Conservation (phyloP, 2,329 filamentous ascomycete genomes). For the Aspergillus caelatus region DNA sequence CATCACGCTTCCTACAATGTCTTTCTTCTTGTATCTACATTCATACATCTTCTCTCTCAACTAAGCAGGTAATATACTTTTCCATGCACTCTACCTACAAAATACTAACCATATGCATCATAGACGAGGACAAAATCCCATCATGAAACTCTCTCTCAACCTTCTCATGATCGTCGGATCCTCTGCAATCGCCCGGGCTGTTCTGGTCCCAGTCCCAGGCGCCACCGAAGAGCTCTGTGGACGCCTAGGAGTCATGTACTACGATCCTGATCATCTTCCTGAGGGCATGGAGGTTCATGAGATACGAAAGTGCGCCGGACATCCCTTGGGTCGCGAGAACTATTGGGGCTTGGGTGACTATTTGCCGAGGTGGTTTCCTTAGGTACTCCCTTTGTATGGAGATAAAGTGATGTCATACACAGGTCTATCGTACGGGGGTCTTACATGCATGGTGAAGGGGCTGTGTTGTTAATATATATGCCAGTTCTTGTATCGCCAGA, state of each 20-base stretch:
- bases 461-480: no score
- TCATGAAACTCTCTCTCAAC: neutral
- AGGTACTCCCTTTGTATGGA: no score
- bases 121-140: neutral
- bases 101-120: neutral
- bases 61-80: neutral
- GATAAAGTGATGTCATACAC: no score
- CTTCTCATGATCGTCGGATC: neutral
- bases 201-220: neutral
- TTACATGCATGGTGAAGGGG: no score
- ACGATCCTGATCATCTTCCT: neutral
- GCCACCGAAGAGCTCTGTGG: neutral
- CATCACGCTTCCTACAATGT: neutral
- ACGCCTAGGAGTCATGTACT: neutral
- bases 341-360: neutral
- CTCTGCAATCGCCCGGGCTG: neutral
- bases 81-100: rapidly evolving
- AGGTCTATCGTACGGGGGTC: no score
- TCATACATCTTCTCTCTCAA: neutral
- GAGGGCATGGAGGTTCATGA: neutral
- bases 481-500: no score
- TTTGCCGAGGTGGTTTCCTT: neutral
- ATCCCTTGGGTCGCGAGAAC: neutral
- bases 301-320: neutral
- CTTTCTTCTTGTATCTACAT: neutral